These are phyloP conservation scores for Geotrichum bryndzae DNA, from an alignment of 1,139 yeast genomes.

Conservation along the genomic window DNA sequence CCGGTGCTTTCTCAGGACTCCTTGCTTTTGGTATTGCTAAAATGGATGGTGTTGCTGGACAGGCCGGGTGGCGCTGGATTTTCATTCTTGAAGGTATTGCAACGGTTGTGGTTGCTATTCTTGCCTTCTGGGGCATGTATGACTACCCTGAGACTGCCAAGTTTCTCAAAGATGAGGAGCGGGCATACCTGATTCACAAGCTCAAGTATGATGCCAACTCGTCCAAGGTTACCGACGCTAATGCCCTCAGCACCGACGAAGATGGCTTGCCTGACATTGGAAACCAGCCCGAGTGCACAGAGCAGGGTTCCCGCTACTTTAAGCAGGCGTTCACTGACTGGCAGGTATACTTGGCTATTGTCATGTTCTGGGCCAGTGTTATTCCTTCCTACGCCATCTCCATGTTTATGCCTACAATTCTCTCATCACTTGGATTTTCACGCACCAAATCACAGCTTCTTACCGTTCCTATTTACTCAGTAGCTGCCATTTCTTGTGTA, in stretches of 20 bases:
- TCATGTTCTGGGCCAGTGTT: slow-evolving; percentile 20
- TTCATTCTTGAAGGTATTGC: slow-evolving; percentile 13
- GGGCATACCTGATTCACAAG: slow-evolving; percentile 43
- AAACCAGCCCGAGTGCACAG: slow-evolving; percentile 4
- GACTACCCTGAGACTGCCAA: slow-evolving; percentile 46
- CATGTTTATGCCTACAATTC: slow-evolving; percentile 35
- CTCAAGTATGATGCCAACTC: slow-evolving; percentile 33
- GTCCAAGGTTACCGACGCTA: slow-evolving; percentile 13
- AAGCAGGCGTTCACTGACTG: slow-evolving; percentile 32
- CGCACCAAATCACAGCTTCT: slow-evolving; percentile 28
- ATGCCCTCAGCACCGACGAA: not conserved
- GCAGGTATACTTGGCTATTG: slow-evolving; percentile 26
- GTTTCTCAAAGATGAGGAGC: slow-evolving; percentile 46
- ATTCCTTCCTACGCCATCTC: slow-evolving; percentile 27
- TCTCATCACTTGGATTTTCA: slow-evolving; percentile 30
- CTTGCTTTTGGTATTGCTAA: slow-evolving; percentile 37
- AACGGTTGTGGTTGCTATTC: slow-evolving; percentile 7
- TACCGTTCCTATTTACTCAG: slow-evolving; percentile 36
- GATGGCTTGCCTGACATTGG: not conserved
- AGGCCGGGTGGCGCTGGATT: slow-evolving; percentile 15
- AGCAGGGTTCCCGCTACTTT: slow-evolving; percentile 23
- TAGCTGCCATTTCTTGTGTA: slow-evolving; percentile 34
- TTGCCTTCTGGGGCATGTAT: slow-evolving; percentile 45
- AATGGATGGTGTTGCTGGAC: slow-evolving; percentile 22
- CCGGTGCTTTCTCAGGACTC: slow-evolving; percentile 28